These are phyloP conservation scores for Elsinoe fawcettii DNA, from an alignment of 2,329 filamentous ascomycete genomes.

Conservation along the genomic window DNA sequence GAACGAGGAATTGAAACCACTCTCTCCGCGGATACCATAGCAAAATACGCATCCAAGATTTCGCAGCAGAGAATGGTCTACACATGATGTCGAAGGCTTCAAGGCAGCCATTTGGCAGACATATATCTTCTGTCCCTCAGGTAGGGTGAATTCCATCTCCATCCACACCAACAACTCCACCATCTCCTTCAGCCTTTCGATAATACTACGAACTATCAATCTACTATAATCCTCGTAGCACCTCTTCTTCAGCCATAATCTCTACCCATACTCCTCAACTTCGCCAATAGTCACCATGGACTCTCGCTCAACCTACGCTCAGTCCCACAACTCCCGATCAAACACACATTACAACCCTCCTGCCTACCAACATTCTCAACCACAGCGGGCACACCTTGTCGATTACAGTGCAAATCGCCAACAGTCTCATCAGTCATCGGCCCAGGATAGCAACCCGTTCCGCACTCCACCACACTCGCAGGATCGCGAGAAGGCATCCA, in stretches of 20 bases:
- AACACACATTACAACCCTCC: neutral
- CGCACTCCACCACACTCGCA: neutral
- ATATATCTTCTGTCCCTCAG: neutral
- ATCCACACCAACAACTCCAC: neutral
- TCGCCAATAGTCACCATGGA: neutral
- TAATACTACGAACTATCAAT: too few relatives aligned
- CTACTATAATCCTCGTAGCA: neutral
- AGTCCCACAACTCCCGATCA: neutral
- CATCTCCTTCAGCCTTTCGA: neutral
- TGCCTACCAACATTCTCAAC: neutral
- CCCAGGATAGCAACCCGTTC: neutral
- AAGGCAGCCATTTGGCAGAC: neutral
- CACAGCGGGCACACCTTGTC: neutral
- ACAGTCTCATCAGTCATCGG: neutral
- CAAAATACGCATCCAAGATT: neutral
- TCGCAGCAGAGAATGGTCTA: neutral
- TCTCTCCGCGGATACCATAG: neutral
- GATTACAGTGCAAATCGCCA: neutral
- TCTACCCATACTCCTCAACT: neutral
- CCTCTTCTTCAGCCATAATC: neutral
- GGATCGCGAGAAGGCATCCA: neutral
- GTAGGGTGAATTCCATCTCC: neutral
- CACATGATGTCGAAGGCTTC: neutral
- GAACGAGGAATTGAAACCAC: neutral
- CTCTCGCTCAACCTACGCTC: slow-evolving; percentile 1